Base-by-base conservation (phyloP, 1,139 yeast species). In the Pichia sp. region DNA sequence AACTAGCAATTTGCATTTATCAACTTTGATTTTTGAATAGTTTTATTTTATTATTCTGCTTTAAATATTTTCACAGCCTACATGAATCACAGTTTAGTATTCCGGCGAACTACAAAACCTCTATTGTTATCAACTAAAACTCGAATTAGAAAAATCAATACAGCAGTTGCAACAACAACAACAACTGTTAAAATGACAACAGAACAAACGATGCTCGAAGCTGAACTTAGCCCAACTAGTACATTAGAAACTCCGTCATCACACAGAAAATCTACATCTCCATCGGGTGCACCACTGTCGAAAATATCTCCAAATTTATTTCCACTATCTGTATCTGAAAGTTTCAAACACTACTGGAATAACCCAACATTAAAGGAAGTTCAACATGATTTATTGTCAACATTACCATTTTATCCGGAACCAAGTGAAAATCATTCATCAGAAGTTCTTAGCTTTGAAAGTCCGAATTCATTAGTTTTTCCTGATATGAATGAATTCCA, bases 401-500 rank as follows among this genome's bases (percentile, higher is more conserved):
- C 55, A 1, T 43, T 67, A 25, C 68, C 74, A 0, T 68, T 68
- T 51, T 68, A 59, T 49, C 69, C 71, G 0, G 49, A 50, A 8
- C 58, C 64, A 3, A 53, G 60, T 3, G 50, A 53, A 5, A 57
- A 60, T 4, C 68, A 66, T 47, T 46, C 51, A 7, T 62, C 70
- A 0, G 54, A 68, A 48, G 56, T 72, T 4, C 48, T 68, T 11
- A 45, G 42, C 18, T 52, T 53, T 29, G 65, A 66, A 47, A 66
- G 71, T 2, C 61, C 64, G 26, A 66, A 81, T 2, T 78, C 75
- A 38, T 65, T 66, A 7, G 53, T 66, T 2, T 69, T 69, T 2
- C 69, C 78, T 45, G 74, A 67, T 53, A 81, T 84, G 43, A 83
- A 83, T 58, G 92, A 83, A 62, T 78, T 81, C 59, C 76, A 74